Conservation (phyloP, 2,329 filamentous ascomycete species). For the Cercospora sp. region DNA sequence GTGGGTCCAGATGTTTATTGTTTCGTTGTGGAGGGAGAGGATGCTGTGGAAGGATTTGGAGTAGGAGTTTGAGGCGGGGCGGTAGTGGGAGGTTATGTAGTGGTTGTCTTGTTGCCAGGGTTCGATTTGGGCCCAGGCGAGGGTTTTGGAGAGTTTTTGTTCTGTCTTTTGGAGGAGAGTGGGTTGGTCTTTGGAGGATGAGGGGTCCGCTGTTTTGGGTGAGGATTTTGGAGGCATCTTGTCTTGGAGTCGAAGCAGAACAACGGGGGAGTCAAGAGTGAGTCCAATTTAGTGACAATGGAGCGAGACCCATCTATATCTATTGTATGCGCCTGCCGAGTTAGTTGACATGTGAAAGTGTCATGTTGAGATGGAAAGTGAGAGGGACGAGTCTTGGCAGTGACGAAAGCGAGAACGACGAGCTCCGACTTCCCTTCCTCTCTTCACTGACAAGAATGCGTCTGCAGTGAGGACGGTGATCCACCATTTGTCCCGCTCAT, state of each 20-base stretch:
- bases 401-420: conserved; percentile 14
- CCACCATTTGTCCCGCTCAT: not conserved
- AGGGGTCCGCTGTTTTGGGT: not conserved
- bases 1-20: conserved; percentile 72
- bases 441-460: not conserved
- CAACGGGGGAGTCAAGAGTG: too few relatives aligned
- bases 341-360: conserved; percentile 13
- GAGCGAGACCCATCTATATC: not conserved
- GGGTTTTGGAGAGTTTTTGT: conserved; percentile 43
- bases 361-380: conserved; percentile 5
- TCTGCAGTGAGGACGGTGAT: not conserved
- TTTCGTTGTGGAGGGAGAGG: conserved; percentile 66
- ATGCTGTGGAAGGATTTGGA: conserved; percentile 59
- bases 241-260: not conserved
- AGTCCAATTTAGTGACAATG: not conserved
- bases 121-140: conserved; percentile 50
- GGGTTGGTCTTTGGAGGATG: not conserved
- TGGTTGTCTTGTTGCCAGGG: conserved; percentile 63
- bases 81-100: conserved; percentile 67
- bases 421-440: not conserved
- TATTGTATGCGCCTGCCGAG: not conserved
- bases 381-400: not conserved
- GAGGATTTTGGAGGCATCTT: not conserved
- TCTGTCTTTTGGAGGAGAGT: conserved; percentile 20
- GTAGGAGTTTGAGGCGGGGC: conserved; percentile 64